Evolutionary conservation across 1,139 yeast species (phyloP).

Genomic region (Saccharomyces hybrid): DNA sequence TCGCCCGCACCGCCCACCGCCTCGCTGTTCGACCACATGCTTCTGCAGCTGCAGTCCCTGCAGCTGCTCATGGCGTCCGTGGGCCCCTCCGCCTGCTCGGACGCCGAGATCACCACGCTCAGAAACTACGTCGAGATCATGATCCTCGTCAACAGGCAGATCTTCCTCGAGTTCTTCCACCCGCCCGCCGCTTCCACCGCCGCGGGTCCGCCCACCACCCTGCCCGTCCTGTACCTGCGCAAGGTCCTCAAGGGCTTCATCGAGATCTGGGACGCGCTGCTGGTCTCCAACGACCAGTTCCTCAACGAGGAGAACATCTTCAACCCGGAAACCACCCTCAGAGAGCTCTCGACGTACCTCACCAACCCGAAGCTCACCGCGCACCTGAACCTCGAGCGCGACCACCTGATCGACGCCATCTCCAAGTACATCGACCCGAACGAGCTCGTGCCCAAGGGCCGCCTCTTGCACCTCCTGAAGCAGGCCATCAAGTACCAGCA

Average conservation of each 20-base stretch:
- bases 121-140: conserved; percentile 23
- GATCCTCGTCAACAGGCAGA: conserved; percentile 33
- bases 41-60: neutral
- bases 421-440: conserved; percentile 43
- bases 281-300: conserved; percentile 23
- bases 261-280: conserved; percentile 32
- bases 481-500: conserved; percentile 47
- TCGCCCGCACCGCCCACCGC: no score
- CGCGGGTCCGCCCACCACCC: neutral
- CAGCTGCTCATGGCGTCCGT: neutral
- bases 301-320: conserved; percentile 17
- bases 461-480: conserved; percentile 42
- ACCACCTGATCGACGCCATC: conserved; percentile 36
- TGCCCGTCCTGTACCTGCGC: conserved; percentile 36
- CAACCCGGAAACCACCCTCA: conserved; percentile 19
- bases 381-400: conserved; percentile 24
- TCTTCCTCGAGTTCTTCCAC: conserved; percentile 34
- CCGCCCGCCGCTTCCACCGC: neutral
- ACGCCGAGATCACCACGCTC: neutral
- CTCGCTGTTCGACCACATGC: neutral
- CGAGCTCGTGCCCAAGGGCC: conserved; percentile 44
- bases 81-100: neutral
- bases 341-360: conserved; percentile 22
- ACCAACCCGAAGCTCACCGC: conserved; percentile 19
- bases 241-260: conserved; percentile 29